A percentile compares a stretch with the other conserved stretches of the same genome.
Evolutionary conservation across 345 rosid genomes (phyloP).

Genomic region (Linum tenue): DNA sequence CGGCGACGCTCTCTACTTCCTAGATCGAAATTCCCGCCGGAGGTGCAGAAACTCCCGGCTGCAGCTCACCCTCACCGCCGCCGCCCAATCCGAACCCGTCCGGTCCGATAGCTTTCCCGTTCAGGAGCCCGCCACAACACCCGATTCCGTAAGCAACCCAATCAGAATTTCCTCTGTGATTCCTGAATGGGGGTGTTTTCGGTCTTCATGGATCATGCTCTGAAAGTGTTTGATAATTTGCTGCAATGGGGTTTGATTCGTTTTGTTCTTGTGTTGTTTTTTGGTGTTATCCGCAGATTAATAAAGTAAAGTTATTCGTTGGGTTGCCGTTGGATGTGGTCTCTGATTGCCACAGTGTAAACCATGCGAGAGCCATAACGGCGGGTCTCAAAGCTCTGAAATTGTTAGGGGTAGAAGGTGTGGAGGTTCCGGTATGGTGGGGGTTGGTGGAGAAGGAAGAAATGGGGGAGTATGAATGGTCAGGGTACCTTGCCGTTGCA

Average conservation of each 20-base stretch:
- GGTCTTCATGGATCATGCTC: not conserved
- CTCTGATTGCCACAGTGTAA: slow-evolving; percentile 46
- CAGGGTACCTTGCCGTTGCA: slow-evolving; percentile 65
- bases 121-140: slow-evolving; percentile 18
- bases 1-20: slow-evolving; percentile 24
- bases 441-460: slow-evolving; percentile 85
- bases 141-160: slow-evolving; percentile 38
- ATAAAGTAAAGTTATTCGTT: slow-evolving; percentile 52
- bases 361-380: slow-evolving; percentile 63
- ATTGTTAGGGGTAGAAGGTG: slow-evolving; percentile 76
- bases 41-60: slow-evolving; percentile 25
- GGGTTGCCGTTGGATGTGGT: slow-evolving; percentile 81
- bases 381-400: slow-evolving; percentile 82
- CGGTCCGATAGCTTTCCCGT: slow-evolving; percentile 17
- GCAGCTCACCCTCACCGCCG: slow-evolving; percentile 33
- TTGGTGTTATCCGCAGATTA: slow-evolving; percentile 34
- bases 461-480: slow-evolving; percentile 72
- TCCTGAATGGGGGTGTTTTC: not conserved
- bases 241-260: not conserved
- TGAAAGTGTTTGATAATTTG: not conserved
- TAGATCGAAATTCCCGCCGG: slow-evolving; percentile 8
- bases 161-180: not conserved
- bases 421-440: slow-evolving; percentile 95
- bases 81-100: slow-evolving; percentile 32
- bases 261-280: not conserved